Evolutionary conservation across 139 green algal species (phyloP).

Genomic region (Chlorella sp.): DNA sequence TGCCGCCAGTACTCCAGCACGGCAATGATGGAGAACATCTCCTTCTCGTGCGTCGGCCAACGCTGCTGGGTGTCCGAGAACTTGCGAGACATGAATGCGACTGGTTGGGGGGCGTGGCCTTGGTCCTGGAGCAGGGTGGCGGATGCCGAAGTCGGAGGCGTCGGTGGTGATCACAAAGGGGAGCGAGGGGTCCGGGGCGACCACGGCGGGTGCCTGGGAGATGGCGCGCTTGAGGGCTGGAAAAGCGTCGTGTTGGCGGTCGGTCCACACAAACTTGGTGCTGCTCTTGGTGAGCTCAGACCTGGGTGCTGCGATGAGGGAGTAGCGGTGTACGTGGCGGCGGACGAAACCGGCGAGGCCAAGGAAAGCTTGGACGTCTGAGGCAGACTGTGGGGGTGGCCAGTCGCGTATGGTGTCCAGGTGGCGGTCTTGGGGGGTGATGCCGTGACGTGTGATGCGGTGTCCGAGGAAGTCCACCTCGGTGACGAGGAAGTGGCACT

Average conservation of each 20-base stretch:
- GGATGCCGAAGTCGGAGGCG: conserved; percentile 28
- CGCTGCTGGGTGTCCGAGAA: conserved; percentile 37
- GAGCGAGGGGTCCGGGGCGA: background rate
- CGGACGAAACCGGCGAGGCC: conserved; percentile 61
- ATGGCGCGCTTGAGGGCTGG: background rate
- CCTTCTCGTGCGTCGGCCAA: conserved; percentile 47
- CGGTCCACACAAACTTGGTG: background rate
- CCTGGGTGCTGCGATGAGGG: conserved; percentile 31
- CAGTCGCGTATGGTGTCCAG: conserved; percentile 40
- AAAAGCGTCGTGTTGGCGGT: conserved; percentile 5
- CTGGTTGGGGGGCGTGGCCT: conserved; percentile 7
- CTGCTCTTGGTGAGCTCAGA: background rate
- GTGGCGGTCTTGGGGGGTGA: conserved; percentile 42
- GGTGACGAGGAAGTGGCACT: conserved; percentile 23
- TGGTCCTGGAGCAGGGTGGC: conserved; percentile 16
- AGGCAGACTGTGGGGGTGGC: conserved; percentile 30
- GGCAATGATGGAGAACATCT: conserved; percentile 46
- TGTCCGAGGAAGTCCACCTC: conserved; percentile 36
- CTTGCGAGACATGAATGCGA: conserved; percentile 45
- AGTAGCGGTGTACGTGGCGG: conserved; percentile 43
- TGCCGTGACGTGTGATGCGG: conserved; percentile 15
- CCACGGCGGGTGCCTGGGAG: background rate
- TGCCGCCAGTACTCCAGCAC: conserved; percentile 37
- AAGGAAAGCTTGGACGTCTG: conserved; percentile 50
- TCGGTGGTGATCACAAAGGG: conserved; percentile 29